These are phyloP conservation scores for Cenchrus americanus DNA, from an alignment of 176 grass and related monocot genomes.

Conservation along the genomic window DNA sequence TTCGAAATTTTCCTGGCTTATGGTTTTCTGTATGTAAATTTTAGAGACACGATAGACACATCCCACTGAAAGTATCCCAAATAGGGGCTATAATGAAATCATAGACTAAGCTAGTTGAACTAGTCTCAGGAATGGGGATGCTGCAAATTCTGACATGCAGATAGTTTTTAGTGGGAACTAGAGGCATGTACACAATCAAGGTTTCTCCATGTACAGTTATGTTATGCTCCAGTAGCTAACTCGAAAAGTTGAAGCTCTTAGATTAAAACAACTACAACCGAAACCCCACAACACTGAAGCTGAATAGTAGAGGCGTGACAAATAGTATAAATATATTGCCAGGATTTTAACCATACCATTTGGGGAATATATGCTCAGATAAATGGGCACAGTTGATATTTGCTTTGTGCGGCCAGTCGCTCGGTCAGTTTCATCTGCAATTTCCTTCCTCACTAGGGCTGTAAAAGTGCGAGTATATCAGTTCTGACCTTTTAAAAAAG, in stretches of 20 bases:
- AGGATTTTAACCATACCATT: slow-evolving; percentile 53
- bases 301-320: not conserved
- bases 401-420: slow-evolving; percentile 70
- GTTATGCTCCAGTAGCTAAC: not conserved
- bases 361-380: slow-evolving; percentile 84
- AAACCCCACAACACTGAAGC: slow-evolving; percentile 5
- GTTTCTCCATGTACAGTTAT: not conserved
- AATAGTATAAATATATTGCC: not conserved
- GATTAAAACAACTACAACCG: slow-evolving; percentile 5
- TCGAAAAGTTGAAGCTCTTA: slow-evolving; percentile 9
- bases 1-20: not conserved
- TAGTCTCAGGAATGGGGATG: not conserved
- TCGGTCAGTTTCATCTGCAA: slow-evolving; percentile 85
- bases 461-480: slow-evolving; percentile 15
- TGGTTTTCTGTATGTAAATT: not conserved
- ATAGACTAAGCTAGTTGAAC: not conserved
- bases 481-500: not conserved
- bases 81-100: not conserved
- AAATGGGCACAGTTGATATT: slow-evolving; percentile 84
- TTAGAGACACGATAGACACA: not conserved
- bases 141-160: not conserved
- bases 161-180: not conserved
- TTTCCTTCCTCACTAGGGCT: slow-evolving; percentile 86
- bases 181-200: not conserved
- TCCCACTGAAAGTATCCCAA: not conserved